Percentiles rank a stretch among this genome's conserved stretches.
Evolutionary conservation across 2,329 filamentous ascomycete species (phyloP).

Genomic region (Orbilia oligospora): DNA sequence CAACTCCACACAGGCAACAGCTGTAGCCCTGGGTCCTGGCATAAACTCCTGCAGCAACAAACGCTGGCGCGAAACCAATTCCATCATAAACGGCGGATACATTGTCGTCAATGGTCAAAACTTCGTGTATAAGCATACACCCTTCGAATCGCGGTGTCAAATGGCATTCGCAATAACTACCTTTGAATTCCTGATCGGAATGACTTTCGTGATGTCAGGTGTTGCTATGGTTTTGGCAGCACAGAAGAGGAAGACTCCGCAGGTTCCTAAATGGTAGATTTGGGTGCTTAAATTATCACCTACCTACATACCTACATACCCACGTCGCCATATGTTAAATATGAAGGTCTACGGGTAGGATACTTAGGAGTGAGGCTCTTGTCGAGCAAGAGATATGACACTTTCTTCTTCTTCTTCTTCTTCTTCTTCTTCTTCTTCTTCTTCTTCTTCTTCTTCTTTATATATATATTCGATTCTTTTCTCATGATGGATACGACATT

Average conservation of each 20-base stretch:
- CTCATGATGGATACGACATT: slow-evolving; percentile 12
- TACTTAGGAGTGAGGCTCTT: background rate
- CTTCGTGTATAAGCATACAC: slow-evolving; percentile 46
- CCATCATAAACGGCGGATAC: slow-evolving; percentile 48
- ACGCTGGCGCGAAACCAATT: slow-evolving; percentile 47
- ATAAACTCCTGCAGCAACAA: slow-evolving; percentile 56
- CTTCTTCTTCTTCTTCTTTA: slow-evolving; percentile 1
- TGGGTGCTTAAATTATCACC: background rate
- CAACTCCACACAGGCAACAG: slow-evolving; percentile 37
- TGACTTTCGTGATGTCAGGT: slow-evolving; percentile 42
- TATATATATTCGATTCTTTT: slow-evolving; percentile 14
- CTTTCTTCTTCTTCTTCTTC: slow-evolving; percentile 1
- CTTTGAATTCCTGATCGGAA: slow-evolving; percentile 47
- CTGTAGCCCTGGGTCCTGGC: slow-evolving; percentile 48
- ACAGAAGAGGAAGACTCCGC: slow-evolving; percentile 36
- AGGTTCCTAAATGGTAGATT: slow-evolving; percentile 43
- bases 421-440: background rate
- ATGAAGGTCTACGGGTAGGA: too few relatives aligned
- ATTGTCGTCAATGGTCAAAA: slow-evolving; percentile 42
- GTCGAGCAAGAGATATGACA: slow-evolving; percentile 9
- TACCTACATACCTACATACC: background rate
- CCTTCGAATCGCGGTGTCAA: slow-evolving; percentile 53
- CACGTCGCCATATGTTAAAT: too few relatives aligned
- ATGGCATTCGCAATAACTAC: slow-evolving; percentile 55
- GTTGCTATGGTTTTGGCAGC: slow-evolving; percentile 35